phyloP scores from a whole-genome alignment of 306 rosid genomes.

The Vigna angularis region DNA sequence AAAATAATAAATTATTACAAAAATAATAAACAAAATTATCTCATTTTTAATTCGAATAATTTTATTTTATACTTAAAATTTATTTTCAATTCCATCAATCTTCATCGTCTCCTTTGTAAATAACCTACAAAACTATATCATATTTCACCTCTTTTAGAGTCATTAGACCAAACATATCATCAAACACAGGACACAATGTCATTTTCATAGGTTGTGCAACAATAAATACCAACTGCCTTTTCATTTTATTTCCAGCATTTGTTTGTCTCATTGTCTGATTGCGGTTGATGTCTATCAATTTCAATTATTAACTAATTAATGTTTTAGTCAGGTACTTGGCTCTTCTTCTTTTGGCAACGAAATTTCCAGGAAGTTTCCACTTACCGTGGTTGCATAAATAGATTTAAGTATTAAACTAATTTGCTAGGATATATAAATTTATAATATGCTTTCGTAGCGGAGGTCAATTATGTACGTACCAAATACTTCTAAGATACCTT shows the following conservation, averaged over 20 bases:
- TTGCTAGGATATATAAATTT: neutral
- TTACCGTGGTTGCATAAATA: neutral
- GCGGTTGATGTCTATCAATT: neutral
- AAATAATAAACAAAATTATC: no score
- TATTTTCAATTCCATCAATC: no score
- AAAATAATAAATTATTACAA: no score
- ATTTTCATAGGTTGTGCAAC: neutral
- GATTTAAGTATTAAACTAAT: neutral
- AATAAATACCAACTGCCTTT: neutral
- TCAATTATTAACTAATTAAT: neutral
- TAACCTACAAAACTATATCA: no score
- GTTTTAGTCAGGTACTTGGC: constrained; percentile 10
- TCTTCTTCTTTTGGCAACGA: neutral
- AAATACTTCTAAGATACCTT: neutral
- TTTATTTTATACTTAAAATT: no score
- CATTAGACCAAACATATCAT: neutral
- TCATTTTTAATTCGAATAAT: no score
- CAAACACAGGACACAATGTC: neutral
- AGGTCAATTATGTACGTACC: neutral
- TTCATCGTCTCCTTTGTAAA: no score
- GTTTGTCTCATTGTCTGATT: neutral
- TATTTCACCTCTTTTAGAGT: neutral
- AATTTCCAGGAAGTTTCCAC: constrained; percentile 44
- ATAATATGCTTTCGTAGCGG: neutral
- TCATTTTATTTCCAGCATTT: neutral